A percentile compares a stretch with the other conserved stretches of the same genome.
Evolutionary conservation across 2,329 filamentous ascomycete genomes (phyloP).

Genomic region (Chrysosporium queenslandicum): DNA sequence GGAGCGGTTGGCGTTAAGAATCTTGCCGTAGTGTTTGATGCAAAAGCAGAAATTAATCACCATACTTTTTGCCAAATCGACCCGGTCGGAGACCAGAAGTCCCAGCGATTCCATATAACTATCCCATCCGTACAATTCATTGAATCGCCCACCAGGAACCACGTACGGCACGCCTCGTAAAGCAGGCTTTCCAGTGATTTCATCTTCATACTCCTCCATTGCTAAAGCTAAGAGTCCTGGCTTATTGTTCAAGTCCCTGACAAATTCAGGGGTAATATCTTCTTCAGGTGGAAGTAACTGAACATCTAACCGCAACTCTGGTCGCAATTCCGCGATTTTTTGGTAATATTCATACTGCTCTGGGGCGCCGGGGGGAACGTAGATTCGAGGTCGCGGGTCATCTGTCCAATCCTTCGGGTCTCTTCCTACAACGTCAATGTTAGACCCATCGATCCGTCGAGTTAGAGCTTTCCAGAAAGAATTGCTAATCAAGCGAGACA

Average conservation of each 20-base stretch:
- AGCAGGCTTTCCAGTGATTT: slow-evolving; percentile 53
- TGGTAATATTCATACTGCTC: slow-evolving; percentile 86
- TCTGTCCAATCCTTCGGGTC: slow-evolving; percentile 95
- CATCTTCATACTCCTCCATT: slow-evolving; percentile 66
- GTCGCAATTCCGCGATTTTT: slow-evolving; percentile 63
- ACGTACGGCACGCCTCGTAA: slow-evolving; percentile 81
- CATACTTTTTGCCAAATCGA: slow-evolving; percentile 86
- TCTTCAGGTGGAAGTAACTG: slow-evolving; percentile 55
- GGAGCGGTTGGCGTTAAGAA: slow-evolving; percentile 89
- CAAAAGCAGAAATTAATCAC: slow-evolving; percentile 95
- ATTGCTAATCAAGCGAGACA: slow-evolving; percentile 75
- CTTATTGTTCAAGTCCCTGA: slow-evolving; percentile 73
- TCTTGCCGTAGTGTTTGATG: slow-evolving; percentile 97
- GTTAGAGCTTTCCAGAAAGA: slow-evolving; percentile 92
- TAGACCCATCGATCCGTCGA: slow-evolving; percentile 73
- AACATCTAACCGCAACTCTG: slow-evolving; percentile 81
- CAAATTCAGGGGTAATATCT: slow-evolving; percentile 68
- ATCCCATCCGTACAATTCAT: slow-evolving; percentile 97
- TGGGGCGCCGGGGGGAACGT: slow-evolving; percentile 72
- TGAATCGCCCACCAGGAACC: slow-evolving; percentile 95
- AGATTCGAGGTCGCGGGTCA: slow-evolving; percentile 82
- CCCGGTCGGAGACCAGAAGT: slow-evolving; percentile 71
- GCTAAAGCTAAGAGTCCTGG: slow-evolving; percentile 83
- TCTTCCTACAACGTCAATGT: slow-evolving; percentile 67
- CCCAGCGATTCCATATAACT: slow-evolving; percentile 97